Conservation (phyloP, 305 asterid genomes). For the Fraxinus dipetala region DNA sequence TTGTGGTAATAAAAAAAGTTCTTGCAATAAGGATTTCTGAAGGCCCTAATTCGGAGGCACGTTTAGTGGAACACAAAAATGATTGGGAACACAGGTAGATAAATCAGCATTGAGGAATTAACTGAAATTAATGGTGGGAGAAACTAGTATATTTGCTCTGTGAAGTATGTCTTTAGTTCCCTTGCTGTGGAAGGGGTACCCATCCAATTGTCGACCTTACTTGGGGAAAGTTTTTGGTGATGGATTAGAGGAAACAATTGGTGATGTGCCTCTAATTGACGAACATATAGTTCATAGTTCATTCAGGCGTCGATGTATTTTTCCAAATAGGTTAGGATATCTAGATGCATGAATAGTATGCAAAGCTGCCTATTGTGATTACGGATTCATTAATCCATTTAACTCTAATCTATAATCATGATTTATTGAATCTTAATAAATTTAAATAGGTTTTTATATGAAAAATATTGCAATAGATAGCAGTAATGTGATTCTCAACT, state of each 20-base stretch:
- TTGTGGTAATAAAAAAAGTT: background rate
- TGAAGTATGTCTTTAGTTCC: background rate
- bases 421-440: background rate
- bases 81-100: background rate
- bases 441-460: background rate
- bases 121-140: background rate
- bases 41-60: background rate
- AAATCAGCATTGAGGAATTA: background rate
- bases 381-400: background rate
- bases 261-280: background rate
- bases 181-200: background rate
- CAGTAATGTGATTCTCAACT: background rate
- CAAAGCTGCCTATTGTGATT: background rate
- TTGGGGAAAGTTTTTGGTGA: background rate
- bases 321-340: background rate
- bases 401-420: background rate
- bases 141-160: background rate
- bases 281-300: background rate
- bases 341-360: background rate
- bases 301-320: background rate
- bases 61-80: background rate
- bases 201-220: background rate
- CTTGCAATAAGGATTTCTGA: background rate
- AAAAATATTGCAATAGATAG: background rate
- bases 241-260: background rate